Percentiles rank a stretch among this genome's conserved stretches.
These are phyloP conservation scores for Geotrichum carabidarum DNA, from an alignment of 1,139 yeast species.

Conservation along the genomic window DNA sequence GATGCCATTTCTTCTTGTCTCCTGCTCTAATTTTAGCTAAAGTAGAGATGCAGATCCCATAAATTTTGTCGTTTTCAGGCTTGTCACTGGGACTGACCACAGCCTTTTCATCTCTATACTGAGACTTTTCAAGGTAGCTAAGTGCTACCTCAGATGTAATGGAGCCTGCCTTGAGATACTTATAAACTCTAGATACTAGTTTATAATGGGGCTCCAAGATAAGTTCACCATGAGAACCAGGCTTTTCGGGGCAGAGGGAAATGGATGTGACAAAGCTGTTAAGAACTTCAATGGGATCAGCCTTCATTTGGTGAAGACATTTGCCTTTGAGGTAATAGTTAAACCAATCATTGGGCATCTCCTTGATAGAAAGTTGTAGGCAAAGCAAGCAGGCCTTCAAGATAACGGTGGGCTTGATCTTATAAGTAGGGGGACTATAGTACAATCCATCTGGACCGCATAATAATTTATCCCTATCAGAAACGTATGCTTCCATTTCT, in stretches of 20 bases:
- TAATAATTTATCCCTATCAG: slow-evolving; percentile 27
- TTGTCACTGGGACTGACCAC: slow-evolving; percentile 8
- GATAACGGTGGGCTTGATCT: slow-evolving; percentile 24
- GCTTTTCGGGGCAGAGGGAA: slow-evolving; percentile 39
- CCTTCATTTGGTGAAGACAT: slow-evolving; percentile 47
- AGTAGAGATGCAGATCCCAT: slow-evolving; percentile 36
- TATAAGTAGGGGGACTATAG: slow-evolving; percentile 30
- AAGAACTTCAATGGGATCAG: slow-evolving; percentile 28
- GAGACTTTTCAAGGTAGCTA: slow-evolving; percentile 36
- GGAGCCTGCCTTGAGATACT: slow-evolving; percentile 44
- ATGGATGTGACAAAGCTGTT: slow-evolving; percentile 28
- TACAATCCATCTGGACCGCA: slow-evolving; percentile 30
- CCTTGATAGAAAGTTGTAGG: slow-evolving; percentile 31
- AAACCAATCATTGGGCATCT: slow-evolving; percentile 54
- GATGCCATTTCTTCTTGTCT: slow-evolving; percentile 91
- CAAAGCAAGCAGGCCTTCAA: slow-evolving; percentile 29
- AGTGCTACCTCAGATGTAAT: slow-evolving; percentile 42
- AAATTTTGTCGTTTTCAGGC: slow-evolving; percentile 24
- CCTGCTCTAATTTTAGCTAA: slow-evolving; percentile 44
- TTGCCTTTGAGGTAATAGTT: slow-evolving; percentile 57
- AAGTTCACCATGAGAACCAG: slow-evolving; percentile 42
- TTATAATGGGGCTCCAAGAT: slow-evolving; percentile 72
- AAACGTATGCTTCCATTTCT: slow-evolving; percentile 41
- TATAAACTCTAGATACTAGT: slow-evolving; percentile 54
- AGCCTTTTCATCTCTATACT: slow-evolving; percentile 24